Conservation (phyloP, 352 stramenopile species). For the Globisporangium iwayamae region DNA sequence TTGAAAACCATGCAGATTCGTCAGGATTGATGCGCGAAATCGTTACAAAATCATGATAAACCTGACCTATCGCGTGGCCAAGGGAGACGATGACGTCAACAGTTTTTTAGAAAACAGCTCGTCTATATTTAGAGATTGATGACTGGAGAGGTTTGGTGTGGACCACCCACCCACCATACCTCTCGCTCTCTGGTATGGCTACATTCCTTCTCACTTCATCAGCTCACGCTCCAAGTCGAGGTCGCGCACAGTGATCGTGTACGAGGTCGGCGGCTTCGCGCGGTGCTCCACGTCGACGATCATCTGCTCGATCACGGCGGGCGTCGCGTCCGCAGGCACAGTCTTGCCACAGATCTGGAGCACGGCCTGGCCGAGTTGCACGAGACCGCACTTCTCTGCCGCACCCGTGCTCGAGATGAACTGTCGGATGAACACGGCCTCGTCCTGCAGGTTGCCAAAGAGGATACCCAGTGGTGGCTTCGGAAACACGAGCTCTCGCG, state of each 20-base stretch:
- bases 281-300: conserved; percentile 37
- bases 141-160: neutral
- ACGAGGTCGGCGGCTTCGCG: conserved; percentile 19
- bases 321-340: conserved; percentile 51
- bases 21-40: too few species aligned
- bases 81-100: neutral
- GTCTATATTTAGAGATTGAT: neutral
- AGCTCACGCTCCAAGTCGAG: conserved; percentile 77
- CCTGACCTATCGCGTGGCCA: too few species aligned
- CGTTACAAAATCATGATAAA: too few species aligned
- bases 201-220: conserved; percentile 39
- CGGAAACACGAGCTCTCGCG: conserved; percentile 61
- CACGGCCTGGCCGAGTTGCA: conserved; percentile 59
- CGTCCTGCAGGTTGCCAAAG: conserved; percentile 81
- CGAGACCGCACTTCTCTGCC: conserved; percentile 61
- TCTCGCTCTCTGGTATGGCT: neutral
- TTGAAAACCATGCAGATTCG: neutral
- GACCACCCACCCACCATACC: neutral
- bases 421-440: conserved; percentile 72
- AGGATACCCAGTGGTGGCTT: conserved; percentile 69
- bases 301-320: conserved; percentile 61
- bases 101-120: neutral
- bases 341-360: conserved; percentile 75
- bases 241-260: conserved; percentile 72
- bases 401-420: conserved; percentile 76